Evolutionary conservation across 345 rosid species (phyloP).

Genomic region (Camelina neglecta): DNA sequence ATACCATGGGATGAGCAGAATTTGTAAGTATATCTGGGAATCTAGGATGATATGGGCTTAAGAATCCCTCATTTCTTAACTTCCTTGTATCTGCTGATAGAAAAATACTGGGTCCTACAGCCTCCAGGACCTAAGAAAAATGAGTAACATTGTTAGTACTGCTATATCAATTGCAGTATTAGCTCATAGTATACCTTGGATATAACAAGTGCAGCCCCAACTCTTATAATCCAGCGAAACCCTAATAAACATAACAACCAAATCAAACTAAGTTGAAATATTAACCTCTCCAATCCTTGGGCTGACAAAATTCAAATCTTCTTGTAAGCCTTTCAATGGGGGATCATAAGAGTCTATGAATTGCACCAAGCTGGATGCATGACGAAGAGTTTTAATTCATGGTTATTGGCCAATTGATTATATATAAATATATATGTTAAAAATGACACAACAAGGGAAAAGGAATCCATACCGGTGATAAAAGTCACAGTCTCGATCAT

Average conservation of each 20-base stretch:
- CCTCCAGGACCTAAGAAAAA: constrained; percentile 88
- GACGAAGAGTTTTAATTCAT: constrained; percentile 16
- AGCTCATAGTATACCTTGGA: constrained; percentile 4
- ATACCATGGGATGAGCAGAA: constrained; percentile 98
- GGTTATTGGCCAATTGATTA: neutral
- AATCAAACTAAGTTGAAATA: constrained; percentile 30
- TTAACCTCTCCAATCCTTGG: constrained; percentile 99
- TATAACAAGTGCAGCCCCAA: constrained; percentile 19
- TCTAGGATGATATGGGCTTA: constrained; percentile 98
- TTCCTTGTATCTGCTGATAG: constrained; percentile 94
- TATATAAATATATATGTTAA: constrained; percentile 11
- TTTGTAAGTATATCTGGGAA: constrained; percentile 97
- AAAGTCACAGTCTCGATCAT: constrained; percentile 94
- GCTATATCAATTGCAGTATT: constrained; percentile 16
- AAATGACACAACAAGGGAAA: constrained; percentile 18
- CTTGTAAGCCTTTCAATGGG: constrained; percentile 96
- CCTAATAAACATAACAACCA: constrained; percentile 10
- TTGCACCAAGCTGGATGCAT: constrained; percentile 77
- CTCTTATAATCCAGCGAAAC: constrained; percentile 22
- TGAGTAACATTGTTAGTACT: constrained; percentile 33
- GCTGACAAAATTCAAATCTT: constrained; percentile 96
- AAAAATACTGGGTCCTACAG: constrained; percentile 96
- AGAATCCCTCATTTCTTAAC: constrained; percentile 94
- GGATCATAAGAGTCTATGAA: constrained; percentile 98
- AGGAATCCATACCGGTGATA: constrained; percentile 82